phyloP scores from a whole-genome alignment of 2,329 filamentous ascomycete genomes.

The Pleomassaria siparia region DNA sequence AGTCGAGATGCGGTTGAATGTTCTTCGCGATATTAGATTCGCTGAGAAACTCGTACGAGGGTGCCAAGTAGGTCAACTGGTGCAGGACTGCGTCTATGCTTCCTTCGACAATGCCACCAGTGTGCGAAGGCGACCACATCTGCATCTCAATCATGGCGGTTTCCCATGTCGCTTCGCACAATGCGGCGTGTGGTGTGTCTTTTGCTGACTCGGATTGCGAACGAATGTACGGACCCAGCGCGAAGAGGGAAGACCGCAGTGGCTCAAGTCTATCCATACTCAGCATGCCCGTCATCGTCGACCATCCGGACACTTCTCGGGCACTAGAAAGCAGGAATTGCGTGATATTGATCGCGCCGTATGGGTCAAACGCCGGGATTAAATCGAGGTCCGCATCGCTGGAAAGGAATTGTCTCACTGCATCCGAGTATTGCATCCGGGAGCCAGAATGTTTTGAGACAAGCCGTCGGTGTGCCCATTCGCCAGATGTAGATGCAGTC shows the following conservation, averaged over 20 bases:
- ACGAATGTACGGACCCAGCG: constrained; percentile 14
- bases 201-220: neutral
- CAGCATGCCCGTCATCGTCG: constrained; percentile 25
- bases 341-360: constrained; percentile 23
- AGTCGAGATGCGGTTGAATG: constrained; percentile 23
- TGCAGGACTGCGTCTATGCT: constrained; percentile 19
- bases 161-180: constrained; percentile 23
- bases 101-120: constrained; percentile 21
- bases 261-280: constrained; percentile 23
- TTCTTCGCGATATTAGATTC: constrained; percentile 13
- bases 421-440: constrained; percentile 17
- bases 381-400: constrained; percentile 8
- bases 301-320: constrained; percentile 26
- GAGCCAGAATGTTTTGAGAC: constrained; percentile 7
- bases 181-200: constrained; percentile 9
- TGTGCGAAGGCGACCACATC: constrained; percentile 27
- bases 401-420: constrained; percentile 17
- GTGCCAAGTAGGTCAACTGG: constrained; percentile 18
- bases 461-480: constrained; percentile 20
- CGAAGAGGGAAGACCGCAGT: constrained; percentile 16
- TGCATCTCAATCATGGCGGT: constrained; percentile 27
- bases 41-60: constrained; percentile 19
- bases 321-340: constrained; percentile 26
- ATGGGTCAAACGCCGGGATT: constrained; percentile 22
- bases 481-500: constrained; percentile 14